Base-by-base conservation (phyloP, 2,329 filamentous ascomycete genomes). In the Lasiodiplodia gonubiensis region DNA sequence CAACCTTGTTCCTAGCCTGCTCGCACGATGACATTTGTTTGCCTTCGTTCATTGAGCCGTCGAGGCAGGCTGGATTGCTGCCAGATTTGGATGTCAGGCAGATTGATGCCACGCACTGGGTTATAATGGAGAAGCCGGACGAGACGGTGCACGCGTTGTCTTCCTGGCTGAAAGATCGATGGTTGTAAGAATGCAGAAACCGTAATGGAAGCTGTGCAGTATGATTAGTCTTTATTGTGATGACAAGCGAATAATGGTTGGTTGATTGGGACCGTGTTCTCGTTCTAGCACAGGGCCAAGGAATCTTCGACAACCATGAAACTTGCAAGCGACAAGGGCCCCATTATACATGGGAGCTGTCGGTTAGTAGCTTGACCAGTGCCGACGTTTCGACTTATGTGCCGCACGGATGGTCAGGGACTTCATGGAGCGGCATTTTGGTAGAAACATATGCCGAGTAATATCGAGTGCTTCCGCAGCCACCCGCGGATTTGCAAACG, bases 71-170 rank as follows among this genome's bases (percentile, higher is more conserved):
- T 23, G 73, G 75, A 2, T 63, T 78, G 48, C 60, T 80, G 59
- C 74, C 73, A 23, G 71, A 79, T 37, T 66, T 80, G 69, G 78
- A 71, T 68, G 76, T 72, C 59, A 71, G 73, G 30, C 69, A 75
- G 35, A 70, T 81, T 39, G 73, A 80, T 53, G 72, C 74, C 48
- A 73, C 70, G 3, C 79, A 81, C 71, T 81, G 79, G 77, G 69
- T 70, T 12, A 68, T 73, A 67, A 74, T 77, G 67, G 78, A 80
- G 71, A 74, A 71, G 67, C 77, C 78, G 7, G 68, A 72, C 2
- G 78, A 79, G 72, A 66, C 74, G 12, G 25, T 21, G 14, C 69
- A 27, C 23, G 70, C 67, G 35, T 37, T 63, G 42, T 37, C 35
- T 37, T 18, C 27, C 46, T 63, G 59, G 59, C 30, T 63, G 59